phyloP scores from a whole-genome alignment of 176 grass and related monocot genomes.

The Carex scoparia region DNA sequence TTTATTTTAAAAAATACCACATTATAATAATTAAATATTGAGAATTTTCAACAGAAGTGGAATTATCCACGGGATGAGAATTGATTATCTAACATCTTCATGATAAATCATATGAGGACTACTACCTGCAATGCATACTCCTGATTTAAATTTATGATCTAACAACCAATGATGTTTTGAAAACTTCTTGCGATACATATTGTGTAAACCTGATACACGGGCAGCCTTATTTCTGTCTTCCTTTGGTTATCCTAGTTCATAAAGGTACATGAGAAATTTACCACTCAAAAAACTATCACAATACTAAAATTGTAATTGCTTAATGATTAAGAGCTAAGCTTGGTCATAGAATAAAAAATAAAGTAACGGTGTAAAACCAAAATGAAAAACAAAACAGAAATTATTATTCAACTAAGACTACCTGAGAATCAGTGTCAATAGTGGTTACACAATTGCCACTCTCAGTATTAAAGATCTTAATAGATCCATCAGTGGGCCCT shows the following conservation, averaged over 20 bases:
- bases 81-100: not conserved
- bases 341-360: not conserved
- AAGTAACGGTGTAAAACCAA: not conserved
- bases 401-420: not conserved
- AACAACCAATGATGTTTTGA: not conserved
- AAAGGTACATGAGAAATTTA: not conserved
- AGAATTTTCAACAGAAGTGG: not conserved
- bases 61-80: not conserved
- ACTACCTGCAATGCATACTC: not conserved
- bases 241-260: not conserved
- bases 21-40: not conserved
- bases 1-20: not conserved
- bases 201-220: not conserved
- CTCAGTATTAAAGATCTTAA: conserved; percentile 34
- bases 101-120: not conserved
- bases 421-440: conserved; percentile 31
- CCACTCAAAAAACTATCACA: not conserved
- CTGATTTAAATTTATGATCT: not conserved
- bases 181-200: not conserved
- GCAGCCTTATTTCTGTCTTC: not conserved
- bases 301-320: not conserved
- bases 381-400: not conserved
- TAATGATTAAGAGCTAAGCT: not conserved
- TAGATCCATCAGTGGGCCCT: conserved; percentile 17
- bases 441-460: conserved; percentile 26